Conservation (phyloP, 768 basidiomycete genomes). For the Collybia sordida region DNA sequence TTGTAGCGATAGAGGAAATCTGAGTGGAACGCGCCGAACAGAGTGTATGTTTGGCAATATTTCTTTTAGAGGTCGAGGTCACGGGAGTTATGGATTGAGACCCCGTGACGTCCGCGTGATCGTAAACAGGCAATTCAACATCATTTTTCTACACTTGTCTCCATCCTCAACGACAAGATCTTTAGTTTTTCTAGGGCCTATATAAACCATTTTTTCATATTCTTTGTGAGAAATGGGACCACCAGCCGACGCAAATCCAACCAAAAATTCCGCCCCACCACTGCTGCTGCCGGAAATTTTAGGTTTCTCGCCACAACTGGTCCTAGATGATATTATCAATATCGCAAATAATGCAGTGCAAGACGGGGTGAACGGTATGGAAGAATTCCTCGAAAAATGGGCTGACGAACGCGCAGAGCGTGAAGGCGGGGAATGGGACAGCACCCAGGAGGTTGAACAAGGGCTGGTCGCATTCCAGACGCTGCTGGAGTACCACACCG, state of each 20-base stretch:
- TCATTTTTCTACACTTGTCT: too few species aligned
- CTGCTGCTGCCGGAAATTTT: constrained; percentile 71
- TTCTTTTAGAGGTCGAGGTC: too few species aligned
- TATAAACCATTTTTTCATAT: too few species aligned
- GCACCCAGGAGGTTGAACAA: constrained; percentile 70
- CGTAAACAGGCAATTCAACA: too few species aligned
- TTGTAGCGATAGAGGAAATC: neutral
- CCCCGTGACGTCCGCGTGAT: too few species aligned
- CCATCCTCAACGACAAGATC: too few species aligned
- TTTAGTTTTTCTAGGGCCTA: too few species aligned
- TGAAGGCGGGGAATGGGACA: constrained; percentile 48
- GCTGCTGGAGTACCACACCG: constrained; percentile 82
- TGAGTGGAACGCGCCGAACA: neutral
- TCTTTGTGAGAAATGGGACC: neutral
- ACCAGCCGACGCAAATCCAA: neutral
- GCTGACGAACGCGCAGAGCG: constrained; percentile 60
- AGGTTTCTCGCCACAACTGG: constrained; percentile 79
- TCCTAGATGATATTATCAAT: constrained; percentile 87
- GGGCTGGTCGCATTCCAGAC: constrained; percentile 88
- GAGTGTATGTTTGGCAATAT: too few species aligned
- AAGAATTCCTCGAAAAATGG: constrained; percentile 75
- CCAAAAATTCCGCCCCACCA: constrained; percentile 29
- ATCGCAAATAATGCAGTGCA: constrained; percentile 77
- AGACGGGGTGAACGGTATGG: constrained; percentile 77
- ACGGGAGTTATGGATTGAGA: too few species aligned